Percentiles rank a stretch among this genome's conserved stretches.
phyloP scores from a whole-genome alignment of 108 stramenopile species.

The Stephanodiscus triporus region DNA sequence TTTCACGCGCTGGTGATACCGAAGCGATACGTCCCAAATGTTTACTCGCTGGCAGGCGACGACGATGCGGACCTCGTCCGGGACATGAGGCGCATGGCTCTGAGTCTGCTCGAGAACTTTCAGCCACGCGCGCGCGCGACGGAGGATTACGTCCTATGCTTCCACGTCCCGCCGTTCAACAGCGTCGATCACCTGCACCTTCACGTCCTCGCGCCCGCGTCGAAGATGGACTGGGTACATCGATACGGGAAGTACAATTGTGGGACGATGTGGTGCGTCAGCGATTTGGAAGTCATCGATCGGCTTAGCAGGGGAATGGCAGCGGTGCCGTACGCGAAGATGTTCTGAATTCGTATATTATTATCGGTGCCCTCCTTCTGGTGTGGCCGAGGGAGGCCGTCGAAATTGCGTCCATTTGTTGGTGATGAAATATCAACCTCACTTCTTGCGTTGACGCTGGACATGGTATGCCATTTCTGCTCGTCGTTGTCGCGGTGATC shows the following conservation, averaged over 20 bases:
- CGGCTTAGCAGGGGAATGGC: conserved; percentile 39
- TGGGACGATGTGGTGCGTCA: conserved; percentile 57
- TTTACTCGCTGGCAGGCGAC: conserved; percentile 36
- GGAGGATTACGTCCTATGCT: conserved; percentile 67
- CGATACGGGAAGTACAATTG: conserved; percentile 56
- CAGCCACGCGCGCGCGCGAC: conserved; percentile 45
- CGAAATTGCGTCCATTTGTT: too few relatives aligned
- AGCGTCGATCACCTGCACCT: conserved; percentile 77
- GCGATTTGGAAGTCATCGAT: conserved; percentile 41
- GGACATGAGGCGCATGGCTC: conserved; percentile 60
- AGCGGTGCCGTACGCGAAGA: conserved; percentile 20
- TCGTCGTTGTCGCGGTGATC: too few relatives aligned
- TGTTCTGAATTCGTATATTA: not conserved
- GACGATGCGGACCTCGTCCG: conserved; percentile 49
- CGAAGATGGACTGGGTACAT: conserved; percentile 50
- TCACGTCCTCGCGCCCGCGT: conserved; percentile 77
- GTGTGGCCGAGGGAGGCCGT: too few relatives aligned
- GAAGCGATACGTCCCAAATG: conserved; percentile 49
- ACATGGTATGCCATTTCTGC: too few relatives aligned
- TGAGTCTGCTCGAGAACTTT: conserved; percentile 40
- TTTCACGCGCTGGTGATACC: conserved; percentile 76
- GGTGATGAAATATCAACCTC: too few relatives aligned
- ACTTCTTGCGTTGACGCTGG: too few relatives aligned
- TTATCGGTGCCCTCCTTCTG: not conserved
- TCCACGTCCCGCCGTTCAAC: conserved; percentile 77